Conservation (phyloP, 768 basidiomycete genomes). For the Collybia nuda region DNA sequence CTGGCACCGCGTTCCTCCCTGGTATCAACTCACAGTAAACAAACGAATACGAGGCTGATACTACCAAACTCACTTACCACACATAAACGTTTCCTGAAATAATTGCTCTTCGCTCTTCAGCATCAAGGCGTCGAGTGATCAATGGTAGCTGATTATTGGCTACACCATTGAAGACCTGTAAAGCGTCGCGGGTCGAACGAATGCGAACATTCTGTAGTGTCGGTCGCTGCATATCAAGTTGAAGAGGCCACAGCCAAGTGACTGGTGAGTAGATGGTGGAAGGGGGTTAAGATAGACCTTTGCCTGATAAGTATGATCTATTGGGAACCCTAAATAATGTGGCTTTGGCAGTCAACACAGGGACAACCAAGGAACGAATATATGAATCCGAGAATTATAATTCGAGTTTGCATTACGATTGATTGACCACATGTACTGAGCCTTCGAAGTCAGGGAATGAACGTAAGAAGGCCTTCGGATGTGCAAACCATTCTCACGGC, state of each 20-base stretch:
- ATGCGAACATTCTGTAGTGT: constrained; percentile 77
- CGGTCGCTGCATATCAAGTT: constrained; percentile 64
- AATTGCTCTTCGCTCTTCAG: constrained; percentile 76
- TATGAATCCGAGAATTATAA: constrained; percentile 44
- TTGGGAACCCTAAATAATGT: constrained; percentile 23
- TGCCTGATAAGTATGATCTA: constrained; percentile 1
- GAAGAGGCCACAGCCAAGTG: constrained; percentile 13
- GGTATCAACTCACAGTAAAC: neutral
- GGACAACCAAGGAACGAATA: constrained; percentile 35
- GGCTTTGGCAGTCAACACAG: constrained; percentile 14
- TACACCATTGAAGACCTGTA: constrained; percentile 79
- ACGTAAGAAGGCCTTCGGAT: constrained; percentile 34
- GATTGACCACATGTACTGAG: constrained; percentile 47
- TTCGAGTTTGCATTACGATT: constrained; percentile 56
- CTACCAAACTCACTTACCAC: constrained; percentile 39
- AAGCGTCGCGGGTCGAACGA: constrained; percentile 77
- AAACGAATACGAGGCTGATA: neutral
- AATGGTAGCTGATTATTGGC: constrained; percentile 66
- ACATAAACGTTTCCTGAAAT: constrained; percentile 80
- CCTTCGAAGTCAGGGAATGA: constrained; percentile 37
- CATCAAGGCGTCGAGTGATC: constrained; percentile 80
- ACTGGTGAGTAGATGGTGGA: constrained; percentile 14
- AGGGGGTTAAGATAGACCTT: constrained; percentile 9
- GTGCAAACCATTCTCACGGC: constrained; percentile 34
- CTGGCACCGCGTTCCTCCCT: constrained; percentile 84